phyloP scores from a whole-genome alignment of 2,329 filamentous ascomycete genomes.

The Colletotrichum cuscutae region DNA sequence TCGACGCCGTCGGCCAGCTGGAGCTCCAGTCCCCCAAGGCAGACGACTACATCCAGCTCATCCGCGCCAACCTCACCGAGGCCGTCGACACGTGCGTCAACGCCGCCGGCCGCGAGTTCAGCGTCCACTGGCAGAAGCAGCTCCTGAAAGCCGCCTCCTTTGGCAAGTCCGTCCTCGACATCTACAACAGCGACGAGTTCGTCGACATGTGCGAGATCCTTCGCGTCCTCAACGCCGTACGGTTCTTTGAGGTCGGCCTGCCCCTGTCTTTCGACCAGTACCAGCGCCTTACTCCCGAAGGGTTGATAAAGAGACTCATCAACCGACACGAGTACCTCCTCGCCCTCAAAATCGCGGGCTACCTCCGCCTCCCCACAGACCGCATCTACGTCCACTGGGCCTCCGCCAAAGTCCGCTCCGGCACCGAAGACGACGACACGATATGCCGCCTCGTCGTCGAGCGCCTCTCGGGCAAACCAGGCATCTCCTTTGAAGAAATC shows the following conservation, averaged over 20 bases:
- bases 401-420: conserved; percentile 88
- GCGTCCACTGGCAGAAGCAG: conserved; percentile 91
- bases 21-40: conserved; percentile 96
- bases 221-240: conserved; percentile 89
- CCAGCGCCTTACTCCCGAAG: conserved; percentile 87
- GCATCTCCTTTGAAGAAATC: conserved; percentile 96
- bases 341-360: conserved; percentile 87
- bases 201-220: conserved; percentile 97
- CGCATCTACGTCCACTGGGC: conserved; percentile 98
- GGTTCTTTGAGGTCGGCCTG: conserved; percentile 90
- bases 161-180: conserved; percentile 94
- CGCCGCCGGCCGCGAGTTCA: conserved; percentile 92
- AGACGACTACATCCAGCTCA: conserved; percentile 96
- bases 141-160: conserved; percentile 97
- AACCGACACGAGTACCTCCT: conserved; percentile 92
- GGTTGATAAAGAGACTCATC: conserved; percentile 85
- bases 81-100: conserved; percentile 95
- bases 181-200: conserved; percentile 98
- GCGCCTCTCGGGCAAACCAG: conserved; percentile 85
- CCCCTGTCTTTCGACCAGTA: conserved; percentile 95
- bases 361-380: conserved; percentile 86
- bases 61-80: conserved; percentile 86
- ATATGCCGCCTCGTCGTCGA: conserved; percentile 89
- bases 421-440: conserved; percentile 85
- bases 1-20: conserved; percentile 91